Evolutionary conservation across 129 eudicot genomes (phyloP), one percentile per base, ranked within the genome.

Genomic region (Escallonia rubra): DNA sequence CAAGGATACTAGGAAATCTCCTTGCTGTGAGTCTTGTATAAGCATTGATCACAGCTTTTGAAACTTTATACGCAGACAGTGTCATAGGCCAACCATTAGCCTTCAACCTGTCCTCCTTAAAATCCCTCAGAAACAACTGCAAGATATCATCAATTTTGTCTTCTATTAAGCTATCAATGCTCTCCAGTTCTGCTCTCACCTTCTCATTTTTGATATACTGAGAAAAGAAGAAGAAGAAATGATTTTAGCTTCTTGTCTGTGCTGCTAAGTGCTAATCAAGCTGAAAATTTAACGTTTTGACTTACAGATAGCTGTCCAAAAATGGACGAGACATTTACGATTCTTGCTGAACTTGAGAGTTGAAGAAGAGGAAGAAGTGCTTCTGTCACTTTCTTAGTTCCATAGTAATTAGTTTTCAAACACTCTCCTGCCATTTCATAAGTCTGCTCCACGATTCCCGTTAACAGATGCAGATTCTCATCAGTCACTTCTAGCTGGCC

Each of bases 291-390:
- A 46, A 9, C 50, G 8, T 11, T 6, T 52, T 4, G 15, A 34
- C 4, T 34, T 72, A 72, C 76, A 39, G 2, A 23, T 39, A 72
- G 54, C 52, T 50, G 11, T 12, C 63, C 53, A 38, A 15, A 53
- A 3, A 1, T 50, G 42, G 76, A 62, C 8, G 76, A 62, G 8
- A 72, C 56, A 54, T 72, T 72, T 38, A 72, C 69, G 8, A 72
- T 51, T 63, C 69, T 62, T 9, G 76, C 54, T 5, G 76, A 62
- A 42, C 14, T 43, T 15, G 76, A 72, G 44, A 72, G 69, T 44
- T 72, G 70, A 48, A 72, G 76, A 43, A 72, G 64, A 5, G 76
- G 70, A 55, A 72, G 60, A 63, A 72, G 62, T 8, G 50, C 75
- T 43, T 64, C 39, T 0, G 63, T 72, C 42, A 72, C 52, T 10